Percentiles rank a stretch among this genome's conserved stretches.
Conservation (phyloP, 1,284 basidiomycete species). For the Irpex sp. region DNA sequence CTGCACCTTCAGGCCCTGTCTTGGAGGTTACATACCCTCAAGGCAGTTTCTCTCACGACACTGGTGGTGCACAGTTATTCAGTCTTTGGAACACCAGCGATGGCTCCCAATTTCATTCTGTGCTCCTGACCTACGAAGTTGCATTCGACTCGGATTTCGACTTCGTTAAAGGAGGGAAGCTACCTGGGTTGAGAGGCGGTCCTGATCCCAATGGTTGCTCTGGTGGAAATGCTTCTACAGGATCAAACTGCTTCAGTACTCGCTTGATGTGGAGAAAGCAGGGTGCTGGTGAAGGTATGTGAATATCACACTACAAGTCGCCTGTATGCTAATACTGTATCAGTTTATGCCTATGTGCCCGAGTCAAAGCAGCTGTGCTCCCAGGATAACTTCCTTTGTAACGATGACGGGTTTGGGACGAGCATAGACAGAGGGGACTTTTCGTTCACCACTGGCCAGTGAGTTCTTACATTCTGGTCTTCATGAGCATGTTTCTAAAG, state of each 20-base stretch:
- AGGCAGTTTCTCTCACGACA: conserved; percentile 55
- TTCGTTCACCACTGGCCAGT: conserved; percentile 48
- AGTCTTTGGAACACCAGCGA: conserved; percentile 61
- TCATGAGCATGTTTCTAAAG: not conserved
- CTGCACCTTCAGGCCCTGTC: conserved; percentile 45
- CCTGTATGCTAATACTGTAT: not conserved
- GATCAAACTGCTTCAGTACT: conserved; percentile 42
- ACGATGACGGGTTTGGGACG: conserved; percentile 38
- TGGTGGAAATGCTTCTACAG: conserved; percentile 37
- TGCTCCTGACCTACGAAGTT: conserved; percentile 70
- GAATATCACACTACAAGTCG: not conserved
- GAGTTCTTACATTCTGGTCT: conserved; percentile 20
- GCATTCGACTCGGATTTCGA: conserved; percentile 57
- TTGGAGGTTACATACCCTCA: conserved; percentile 62
- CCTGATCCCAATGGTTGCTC: conserved; percentile 35
- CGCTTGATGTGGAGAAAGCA: conserved; percentile 43
- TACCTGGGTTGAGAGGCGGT: conserved; percentile 44
- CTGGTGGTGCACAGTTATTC: conserved; percentile 64
- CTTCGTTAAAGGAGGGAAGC: conserved; percentile 47
- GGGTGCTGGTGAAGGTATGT: conserved; percentile 40
- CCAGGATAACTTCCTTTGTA: conserved; percentile 29
- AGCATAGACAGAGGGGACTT: conserved; percentile 38
- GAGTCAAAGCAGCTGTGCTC: conserved; percentile 24
- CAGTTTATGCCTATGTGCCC: conserved; percentile 34
- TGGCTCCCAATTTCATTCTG: conserved; percentile 51